These are phyloP conservation scores for Kazachstania africana DNA, from an alignment of 805 yeast species.

Conservation along the genomic window DNA sequence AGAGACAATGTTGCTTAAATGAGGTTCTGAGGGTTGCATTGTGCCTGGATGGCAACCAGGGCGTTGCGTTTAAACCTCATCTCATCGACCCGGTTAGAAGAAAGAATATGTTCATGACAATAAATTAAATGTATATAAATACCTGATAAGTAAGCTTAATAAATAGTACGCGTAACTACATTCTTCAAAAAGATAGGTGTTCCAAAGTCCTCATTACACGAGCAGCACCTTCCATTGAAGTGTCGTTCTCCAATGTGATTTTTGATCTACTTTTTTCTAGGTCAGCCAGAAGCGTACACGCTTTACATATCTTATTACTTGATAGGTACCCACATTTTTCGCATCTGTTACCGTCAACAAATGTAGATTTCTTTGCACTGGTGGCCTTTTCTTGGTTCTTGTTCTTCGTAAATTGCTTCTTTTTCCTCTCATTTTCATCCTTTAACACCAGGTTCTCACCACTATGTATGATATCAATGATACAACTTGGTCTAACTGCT, in stretches of 20 bases:
- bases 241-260: slow-evolving; percentile 41
- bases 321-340: slow-evolving; percentile 87
- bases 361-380: no score
- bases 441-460: slow-evolving; percentile 76
- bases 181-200: slow-evolving; percentile 51
- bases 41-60: no score
- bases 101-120: no score
- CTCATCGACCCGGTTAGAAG: no score
- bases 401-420: slow-evolving; percentile 2
- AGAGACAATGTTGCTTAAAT: no score
- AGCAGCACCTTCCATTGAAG: slow-evolving; percentile 49
- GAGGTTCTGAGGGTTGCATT: no score
- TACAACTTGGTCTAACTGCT: slow-evolving; percentile 82
- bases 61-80: no score
- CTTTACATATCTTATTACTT: slow-evolving; percentile 81
- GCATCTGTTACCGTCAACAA: slow-evolving; percentile 63
- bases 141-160: no score
- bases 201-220: slow-evolving; percentile 50
- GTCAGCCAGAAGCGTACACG: slow-evolving; percentile 80
- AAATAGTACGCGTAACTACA: no score
- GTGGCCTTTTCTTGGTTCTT: no score
- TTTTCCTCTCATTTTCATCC: slow-evolving; percentile 33
- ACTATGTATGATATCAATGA: slow-evolving; percentile 85
- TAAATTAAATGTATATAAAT: no score
- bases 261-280: slow-evolving; percentile 67